Evolutionary conservation across 2,329 filamentous ascomycete species (phyloP).

Genomic region (Penicillium sp.): DNA sequence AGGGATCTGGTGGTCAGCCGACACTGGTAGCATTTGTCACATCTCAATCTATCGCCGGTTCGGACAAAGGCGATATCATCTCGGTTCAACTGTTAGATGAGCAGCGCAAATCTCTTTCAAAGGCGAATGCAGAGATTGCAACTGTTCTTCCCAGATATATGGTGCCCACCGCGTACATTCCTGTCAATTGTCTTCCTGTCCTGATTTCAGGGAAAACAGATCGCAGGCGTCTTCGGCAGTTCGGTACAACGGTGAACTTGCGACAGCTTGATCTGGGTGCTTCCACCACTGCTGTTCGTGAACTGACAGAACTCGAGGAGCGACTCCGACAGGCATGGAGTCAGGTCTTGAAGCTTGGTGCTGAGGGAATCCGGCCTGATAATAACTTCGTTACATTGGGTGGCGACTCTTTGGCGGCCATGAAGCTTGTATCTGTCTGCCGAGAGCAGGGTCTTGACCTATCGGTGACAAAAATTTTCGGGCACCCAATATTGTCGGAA

Average conservation of each 20-base stretch:
- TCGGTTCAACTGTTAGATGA: constrained; percentile 22
- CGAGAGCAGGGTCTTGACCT: constrained; percentile 36
- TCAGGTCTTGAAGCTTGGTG: constrained; percentile 34
- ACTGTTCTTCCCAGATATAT: constrained; percentile 38
- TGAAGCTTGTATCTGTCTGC: constrained; percentile 40
- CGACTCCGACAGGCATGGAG: constrained; percentile 41
- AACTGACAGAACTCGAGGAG: constrained; percentile 38
- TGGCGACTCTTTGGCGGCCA: constrained; percentile 41
- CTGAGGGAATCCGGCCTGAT: constrained; percentile 37
- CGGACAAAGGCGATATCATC: constrained; percentile 21
- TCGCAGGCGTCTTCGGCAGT: constrained; percentile 41
- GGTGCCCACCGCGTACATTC: constrained; percentile 49
- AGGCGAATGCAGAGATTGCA: constrained; percentile 28
- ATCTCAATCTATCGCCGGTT: constrained; percentile 26
- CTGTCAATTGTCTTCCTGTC: constrained; percentile 47
- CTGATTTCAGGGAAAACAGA: constrained; percentile 52
- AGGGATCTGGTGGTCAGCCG: constrained; percentile 31
- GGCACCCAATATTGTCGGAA: constrained; percentile 36
- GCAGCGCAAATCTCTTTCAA: constrained; percentile 19
- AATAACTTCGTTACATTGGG: constrained; percentile 45
- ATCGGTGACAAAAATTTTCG: constrained; percentile 42
- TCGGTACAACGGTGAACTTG: constrained; percentile 39
- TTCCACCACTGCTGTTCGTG: constrained; percentile 20
- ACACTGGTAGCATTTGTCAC: constrained; percentile 39
- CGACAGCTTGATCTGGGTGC: constrained; percentile 33